Evolutionary conservation across 2,329 filamentous ascomycete genomes (phyloP).

Genomic region (Pseudogymnoascus pannorum): DNA sequence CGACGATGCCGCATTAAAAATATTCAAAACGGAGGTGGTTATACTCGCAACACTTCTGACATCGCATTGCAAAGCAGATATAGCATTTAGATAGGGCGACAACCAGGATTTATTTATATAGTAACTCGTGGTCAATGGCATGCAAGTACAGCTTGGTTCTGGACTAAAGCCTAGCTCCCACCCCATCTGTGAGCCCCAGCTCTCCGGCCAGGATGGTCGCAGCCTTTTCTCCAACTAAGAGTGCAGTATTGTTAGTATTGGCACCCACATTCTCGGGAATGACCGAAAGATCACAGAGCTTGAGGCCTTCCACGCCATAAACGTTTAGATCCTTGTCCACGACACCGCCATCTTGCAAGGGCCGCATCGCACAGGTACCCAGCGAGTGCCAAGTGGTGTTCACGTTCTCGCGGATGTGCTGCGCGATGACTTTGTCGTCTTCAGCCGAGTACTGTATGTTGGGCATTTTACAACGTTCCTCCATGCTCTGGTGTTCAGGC

Average conservation of each 20-base stretch:
- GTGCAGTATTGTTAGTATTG: slow-evolving; percentile 36
- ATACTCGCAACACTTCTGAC: neutral
- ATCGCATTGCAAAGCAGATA: neutral
- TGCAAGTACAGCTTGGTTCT: neutral
- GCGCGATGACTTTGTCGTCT: slow-evolving; percentile 27
- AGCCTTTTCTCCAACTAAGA: slow-evolving; percentile 33
- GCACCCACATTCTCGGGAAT: slow-evolving; percentile 35
- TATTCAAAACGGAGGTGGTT: neutral
- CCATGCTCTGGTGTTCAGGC: slow-evolving; percentile 15
- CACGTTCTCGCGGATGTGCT: slow-evolving; percentile 30
- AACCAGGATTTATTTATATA: neutral
- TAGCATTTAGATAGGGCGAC: neutral
- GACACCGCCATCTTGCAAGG: slow-evolving; percentile 26
- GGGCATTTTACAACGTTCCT: slow-evolving; percentile 13
- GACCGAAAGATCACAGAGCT: slow-evolving; percentile 31
- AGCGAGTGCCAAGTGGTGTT: slow-evolving; percentile 29
- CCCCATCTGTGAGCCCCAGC: slow-evolving; percentile 21
- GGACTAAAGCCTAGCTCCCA: neutral
- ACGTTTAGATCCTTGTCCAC: slow-evolving; percentile 27
- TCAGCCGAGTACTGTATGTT: slow-evolving; percentile 1
- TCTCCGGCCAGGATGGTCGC: slow-evolving; percentile 31
- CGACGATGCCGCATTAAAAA: too few species aligned
- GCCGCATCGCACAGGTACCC: slow-evolving; percentile 30
- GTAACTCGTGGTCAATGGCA: neutral
- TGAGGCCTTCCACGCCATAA: slow-evolving; percentile 29